phyloP scores from a whole-genome alignment of 2,329 filamentous ascomycete genomes.

The Hypoxylon sp. region DNA sequence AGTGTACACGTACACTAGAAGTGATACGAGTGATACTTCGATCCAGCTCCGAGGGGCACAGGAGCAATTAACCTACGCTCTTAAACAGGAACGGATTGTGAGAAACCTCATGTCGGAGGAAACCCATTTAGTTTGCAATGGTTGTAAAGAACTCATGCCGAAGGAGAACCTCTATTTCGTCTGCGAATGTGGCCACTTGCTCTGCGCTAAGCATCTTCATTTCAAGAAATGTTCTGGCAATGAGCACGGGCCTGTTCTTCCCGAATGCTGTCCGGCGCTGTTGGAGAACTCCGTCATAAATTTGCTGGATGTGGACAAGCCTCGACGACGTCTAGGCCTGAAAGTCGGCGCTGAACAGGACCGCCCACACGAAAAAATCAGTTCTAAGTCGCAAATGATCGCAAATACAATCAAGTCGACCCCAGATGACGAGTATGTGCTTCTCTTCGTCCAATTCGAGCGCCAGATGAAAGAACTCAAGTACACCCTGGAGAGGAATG shows the following conservation, averaged over 20 bases:
- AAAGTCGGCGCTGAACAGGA: neutral
- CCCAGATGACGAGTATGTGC: slow-evolving; percentile 45
- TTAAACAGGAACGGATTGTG: slow-evolving; percentile 38
- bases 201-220: slow-evolving; percentile 44
- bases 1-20: slow-evolving; percentile 44
- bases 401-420: slow-evolving; percentile 36
- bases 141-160: slow-evolving; percentile 24
- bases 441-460: slow-evolving; percentile 59
- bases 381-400: slow-evolving; percentile 49
- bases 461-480: slow-evolving; percentile 51
- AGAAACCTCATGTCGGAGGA: slow-evolving; percentile 11
- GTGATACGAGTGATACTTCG: slow-evolving; percentile 41
- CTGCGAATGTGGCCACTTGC: slow-evolving; percentile 51
- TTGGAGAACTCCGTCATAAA: slow-evolving; percentile 28
- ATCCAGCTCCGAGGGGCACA: slow-evolving; percentile 37
- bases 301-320: slow-evolving; percentile 18
- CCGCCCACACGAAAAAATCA: slow-evolving; percentile 24
- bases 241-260: neutral
- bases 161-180: slow-evolving; percentile 41
- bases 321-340: slow-evolving; percentile 12
- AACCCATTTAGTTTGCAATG: slow-evolving; percentile 22
- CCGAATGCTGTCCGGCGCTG: slow-evolving; percentile 29
- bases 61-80: slow-evolving; percentile 33
- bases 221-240: slow-evolving; percentile 40
- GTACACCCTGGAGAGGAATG: slow-evolving; percentile 33